Percentiles rank a stretch among this genome's conserved stretches.
These are phyloP conservation scores for Phytopythium mirpurense DNA, from an alignment of 352 stramenopile species.

Conservation along the genomic window DNA sequence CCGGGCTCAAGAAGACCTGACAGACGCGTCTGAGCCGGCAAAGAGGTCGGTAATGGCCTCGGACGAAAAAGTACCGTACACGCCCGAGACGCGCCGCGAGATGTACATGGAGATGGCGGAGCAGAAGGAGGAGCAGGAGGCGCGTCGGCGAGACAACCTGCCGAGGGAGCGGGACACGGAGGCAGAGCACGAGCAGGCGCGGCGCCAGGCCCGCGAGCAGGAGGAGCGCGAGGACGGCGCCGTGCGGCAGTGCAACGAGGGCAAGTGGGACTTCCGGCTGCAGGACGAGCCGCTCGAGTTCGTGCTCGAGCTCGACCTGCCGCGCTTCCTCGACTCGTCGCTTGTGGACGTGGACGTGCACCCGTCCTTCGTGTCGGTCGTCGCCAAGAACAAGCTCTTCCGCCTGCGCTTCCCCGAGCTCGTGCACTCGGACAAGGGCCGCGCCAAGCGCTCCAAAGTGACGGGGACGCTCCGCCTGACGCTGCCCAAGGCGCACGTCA, in stretches of 20 bases:
- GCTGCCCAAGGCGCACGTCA: constrained; percentile 46
- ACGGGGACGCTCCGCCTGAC: constrained; percentile 47
- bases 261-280: constrained; percentile 85
- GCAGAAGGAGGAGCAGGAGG: constrained; percentile 91
- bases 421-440: constrained; percentile 47
- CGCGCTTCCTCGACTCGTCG: constrained; percentile 87
- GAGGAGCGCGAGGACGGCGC: constrained; percentile 28
- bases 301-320: constrained; percentile 79
- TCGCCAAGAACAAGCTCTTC: constrained; percentile 91
- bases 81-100: constrained; percentile 48
- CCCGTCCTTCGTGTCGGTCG: constrained; percentile 89
- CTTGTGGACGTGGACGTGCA: constrained; percentile 94
- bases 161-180: constrained; percentile 86
- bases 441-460: constrained; percentile 46
- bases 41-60: constrained; percentile 38
- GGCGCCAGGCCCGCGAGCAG: constrained; percentile 26
- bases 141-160: constrained; percentile 65
- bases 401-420: constrained; percentile 54
- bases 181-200: constrained; percentile 68
- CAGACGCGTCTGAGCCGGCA: too few relatives aligned
- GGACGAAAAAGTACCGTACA: constrained; percentile 63
- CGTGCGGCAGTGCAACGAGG: constrained; percentile 90
- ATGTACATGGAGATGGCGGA: constrained; percentile 93
- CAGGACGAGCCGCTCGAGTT: constrained; percentile 44
- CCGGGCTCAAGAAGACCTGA: too few relatives aligned